Percentiles rank a stretch among this genome's conserved stretches.
Evolutionary conservation across 208 protist species (phyloP).

Genomic region (Leishmania guyanensis): DNA sequence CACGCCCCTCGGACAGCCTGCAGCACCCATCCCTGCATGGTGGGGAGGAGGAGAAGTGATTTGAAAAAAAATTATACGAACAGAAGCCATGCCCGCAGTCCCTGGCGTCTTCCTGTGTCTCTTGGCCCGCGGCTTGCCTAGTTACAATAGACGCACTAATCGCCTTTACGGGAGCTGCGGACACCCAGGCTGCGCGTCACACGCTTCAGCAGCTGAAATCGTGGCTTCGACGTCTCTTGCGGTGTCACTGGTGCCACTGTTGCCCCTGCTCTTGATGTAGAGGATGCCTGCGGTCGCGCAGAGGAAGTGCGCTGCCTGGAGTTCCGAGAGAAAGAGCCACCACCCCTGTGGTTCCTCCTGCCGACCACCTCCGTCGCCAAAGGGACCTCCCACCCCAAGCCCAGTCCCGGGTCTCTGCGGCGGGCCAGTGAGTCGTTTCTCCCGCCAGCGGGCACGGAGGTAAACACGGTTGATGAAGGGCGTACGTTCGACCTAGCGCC

Average conservation of each 20-base stretch:
- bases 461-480: background rate
- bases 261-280: background rate
- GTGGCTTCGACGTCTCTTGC: conserved; percentile 21
- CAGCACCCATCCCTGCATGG: background rate
- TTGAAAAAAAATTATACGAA: background rate
- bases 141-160: background rate
- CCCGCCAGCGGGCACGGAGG: background rate
- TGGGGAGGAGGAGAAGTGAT: background rate
- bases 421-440: background rate
- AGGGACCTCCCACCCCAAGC: background rate
- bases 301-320: background rate
- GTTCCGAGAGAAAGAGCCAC: background rate
- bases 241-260: background rate
- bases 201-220: conserved; percentile 20
- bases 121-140: background rate
- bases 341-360: background rate
- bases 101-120: background rate
- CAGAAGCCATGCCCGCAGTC: background rate
- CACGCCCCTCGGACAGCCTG: background rate
- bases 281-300: background rate
- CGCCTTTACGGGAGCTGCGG: background rate
- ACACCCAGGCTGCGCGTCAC: conserved; percentile 9
- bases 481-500: background rate
- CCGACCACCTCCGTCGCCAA: background rate
- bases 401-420: background rate